These are phyloP conservation scores for Ophiostoma australiae DNA, from an alignment of 2,329 filamentous ascomycete species.

Conservation along the genomic window DNA sequence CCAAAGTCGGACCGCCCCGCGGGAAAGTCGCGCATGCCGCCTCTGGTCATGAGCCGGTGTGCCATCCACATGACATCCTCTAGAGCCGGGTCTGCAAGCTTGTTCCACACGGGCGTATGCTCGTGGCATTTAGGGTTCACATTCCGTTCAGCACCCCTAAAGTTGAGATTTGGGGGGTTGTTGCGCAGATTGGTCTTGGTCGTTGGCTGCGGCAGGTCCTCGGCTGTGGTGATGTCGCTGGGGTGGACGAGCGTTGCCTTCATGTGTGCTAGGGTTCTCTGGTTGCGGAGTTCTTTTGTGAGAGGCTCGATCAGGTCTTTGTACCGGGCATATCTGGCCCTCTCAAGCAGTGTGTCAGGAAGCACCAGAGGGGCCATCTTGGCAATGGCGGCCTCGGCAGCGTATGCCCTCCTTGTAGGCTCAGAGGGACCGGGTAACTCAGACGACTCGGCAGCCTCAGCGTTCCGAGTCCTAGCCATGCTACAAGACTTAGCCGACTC, in stretches of 20 bases:
- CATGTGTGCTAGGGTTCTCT: not conserved
- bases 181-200: not conserved
- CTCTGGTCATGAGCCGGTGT: conserved; percentile 28
- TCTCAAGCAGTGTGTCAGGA: not conserved
- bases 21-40: not conserved
- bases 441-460: too few relatives aligned
- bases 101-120: conserved; percentile 25
- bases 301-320: not conserved
- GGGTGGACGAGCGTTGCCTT: not conserved
- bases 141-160: too few relatives aligned
- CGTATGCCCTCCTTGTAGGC: not conserved
- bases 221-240: not conserved
- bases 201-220: not conserved
- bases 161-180: not conserved
- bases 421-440: not conserved
- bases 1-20: not conserved
- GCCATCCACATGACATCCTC: conserved; percentile 32
- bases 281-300: not conserved
- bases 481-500: not conserved
- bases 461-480: too few relatives aligned
- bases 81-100: conserved; percentile 28
- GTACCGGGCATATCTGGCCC: not conserved
- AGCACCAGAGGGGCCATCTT: not conserved
- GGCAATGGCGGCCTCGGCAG: not conserved
- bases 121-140: not conserved